Base-by-base conservation (phyloP, 805 yeast genomes). In the Yamadazyma olivae region DNA sequence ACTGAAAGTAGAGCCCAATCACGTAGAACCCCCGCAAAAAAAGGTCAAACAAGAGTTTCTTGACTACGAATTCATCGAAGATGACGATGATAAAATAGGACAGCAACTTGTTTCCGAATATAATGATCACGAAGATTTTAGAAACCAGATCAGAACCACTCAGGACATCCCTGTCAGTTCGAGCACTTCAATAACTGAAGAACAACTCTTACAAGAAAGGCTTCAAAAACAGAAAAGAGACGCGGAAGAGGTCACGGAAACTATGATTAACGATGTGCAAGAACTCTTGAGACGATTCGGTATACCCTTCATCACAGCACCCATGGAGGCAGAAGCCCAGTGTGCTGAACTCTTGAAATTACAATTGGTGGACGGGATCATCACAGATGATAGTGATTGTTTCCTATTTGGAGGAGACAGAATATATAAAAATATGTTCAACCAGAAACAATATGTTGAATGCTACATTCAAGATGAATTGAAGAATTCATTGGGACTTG, bases 301-400 rank as follows among this genome's bases (percentile, higher is more conserved):
- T 1, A 84, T 93, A 4, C 99, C 99, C 0, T 93, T 78, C 47
- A 74, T 93, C 7, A 86, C 95, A 0, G 97, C 99, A 0, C 99
- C 99, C 1, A 88, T 88, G 90, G 99, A 93, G 60, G 99, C 99
- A 1, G 99, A 93, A 62, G 98, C 99, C 0, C 99, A 93, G 53
- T 93, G 99, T 62, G 96, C 96, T 0, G 86, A 83, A 45, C 61
- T 93, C 5, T 58, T 78, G 26, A 53, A 59, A n/a, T 57, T 89
- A 16, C 77, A 74, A 0, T 64, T 93, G 14, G 96, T 91, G 3
- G 98, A 93, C 58, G 99, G 99, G 0, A 83, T 93, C 5, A 81
- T 93, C 17, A 93, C 99, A 0, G 99, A 93, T 61, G 99, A 93
- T 66, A 87, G 96, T 46, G 99, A 93, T 72, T 89, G 95, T 33